Base-by-base conservation (phyloP, 2,329 filamentous ascomycete species). In the Trichophyton schoenleinii region DNA sequence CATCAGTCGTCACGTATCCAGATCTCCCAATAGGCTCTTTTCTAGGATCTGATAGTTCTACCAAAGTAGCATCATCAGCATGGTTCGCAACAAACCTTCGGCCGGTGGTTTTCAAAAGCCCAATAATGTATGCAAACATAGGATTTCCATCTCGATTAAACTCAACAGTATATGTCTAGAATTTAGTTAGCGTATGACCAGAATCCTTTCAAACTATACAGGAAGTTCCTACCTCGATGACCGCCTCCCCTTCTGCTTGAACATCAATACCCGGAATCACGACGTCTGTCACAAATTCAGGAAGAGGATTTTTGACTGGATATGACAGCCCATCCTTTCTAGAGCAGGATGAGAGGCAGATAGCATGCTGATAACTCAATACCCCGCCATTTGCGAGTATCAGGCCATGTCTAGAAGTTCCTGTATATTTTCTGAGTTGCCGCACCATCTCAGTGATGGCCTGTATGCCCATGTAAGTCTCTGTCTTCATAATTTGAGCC, bases 301-400 rank as follows among this genome's bases (percentile, higher is more conserved):
- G 75, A 6, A 84, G 69, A 1, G 77, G 75, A 48, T 79, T 77
- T 25, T 71, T 65, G 3, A 70, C 64, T 1, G 82, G 81, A 69
- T 85, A 85, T 1, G 68, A 62, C 1, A 66, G 64, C 0, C 70
- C 71, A 6, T 74, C 70, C 38, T 63, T 67, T 55, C 68, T 68
- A 7, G 81, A 79, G 8, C 71, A 65, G 0, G 72, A 77, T 0
- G 83, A 85, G 0, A 88, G 71, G 55, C 82, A 79, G 0, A 87
- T 67, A 2, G 79, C 83, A 67, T 87, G 80, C 67, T 88, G 83
- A 67, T 87, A 85, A 0, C 82, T 85, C n/a, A 86, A 64, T 34
- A 83, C 77, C 0, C 85, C 85, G 0, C 85, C 85, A 66, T 87
- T 87, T 1, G 84, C 85, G 13, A 87, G 77, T 3, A 87, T 74